A percentile compares a stretch with the other conserved stretches of the same genome.
phyloP scores from a whole-genome alignment of 176 grass and related monocot species.

The Typha latifolia region DNA sequence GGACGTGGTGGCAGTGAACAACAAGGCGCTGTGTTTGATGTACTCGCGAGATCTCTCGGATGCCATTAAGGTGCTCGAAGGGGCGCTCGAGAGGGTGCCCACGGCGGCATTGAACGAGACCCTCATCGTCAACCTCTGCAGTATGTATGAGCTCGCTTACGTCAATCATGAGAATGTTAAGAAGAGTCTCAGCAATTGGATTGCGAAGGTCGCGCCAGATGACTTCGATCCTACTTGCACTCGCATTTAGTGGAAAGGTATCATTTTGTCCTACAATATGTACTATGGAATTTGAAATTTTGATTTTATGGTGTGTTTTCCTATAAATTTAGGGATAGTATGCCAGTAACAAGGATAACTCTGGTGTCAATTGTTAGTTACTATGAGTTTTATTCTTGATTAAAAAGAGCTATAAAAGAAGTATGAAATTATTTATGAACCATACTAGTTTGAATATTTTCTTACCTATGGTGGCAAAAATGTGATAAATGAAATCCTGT shows the following conservation, averaged over 20 bases:
- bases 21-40: slow-evolving; percentile 94
- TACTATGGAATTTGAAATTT: too few relatives aligned
- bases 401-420: too few relatives aligned
- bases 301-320: too few relatives aligned
- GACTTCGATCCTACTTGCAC: slow-evolving; percentile 88
- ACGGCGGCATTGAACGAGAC: slow-evolving; percentile 76
- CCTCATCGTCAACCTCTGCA: slow-evolving; percentile 80
- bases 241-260: slow-evolving; percentile 32
- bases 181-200: slow-evolving; percentile 63
- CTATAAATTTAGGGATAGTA: too few relatives aligned
- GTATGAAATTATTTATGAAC: too few relatives aligned
- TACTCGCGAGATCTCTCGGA: slow-evolving; percentile 81
- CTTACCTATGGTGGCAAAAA: too few relatives aligned
- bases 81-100: slow-evolving; percentile 59
- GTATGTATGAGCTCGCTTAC: slow-evolving; percentile 88
- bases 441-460: too few relatives aligned
- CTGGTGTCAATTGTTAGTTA: too few relatives aligned
- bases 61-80: slow-evolving; percentile 84
- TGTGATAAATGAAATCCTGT: too few relatives aligned
- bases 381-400: too few relatives aligned
- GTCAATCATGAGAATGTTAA: slow-evolving; percentile 71
- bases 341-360: too few relatives aligned
- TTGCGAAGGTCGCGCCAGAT: slow-evolving; percentile 66
- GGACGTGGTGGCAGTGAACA: slow-evolving; percentile 78
- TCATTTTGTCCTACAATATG: too few relatives aligned